Conservation (phyloP, 192 early-diverging fungal species). For the Lobosporangium transversale region DNA sequence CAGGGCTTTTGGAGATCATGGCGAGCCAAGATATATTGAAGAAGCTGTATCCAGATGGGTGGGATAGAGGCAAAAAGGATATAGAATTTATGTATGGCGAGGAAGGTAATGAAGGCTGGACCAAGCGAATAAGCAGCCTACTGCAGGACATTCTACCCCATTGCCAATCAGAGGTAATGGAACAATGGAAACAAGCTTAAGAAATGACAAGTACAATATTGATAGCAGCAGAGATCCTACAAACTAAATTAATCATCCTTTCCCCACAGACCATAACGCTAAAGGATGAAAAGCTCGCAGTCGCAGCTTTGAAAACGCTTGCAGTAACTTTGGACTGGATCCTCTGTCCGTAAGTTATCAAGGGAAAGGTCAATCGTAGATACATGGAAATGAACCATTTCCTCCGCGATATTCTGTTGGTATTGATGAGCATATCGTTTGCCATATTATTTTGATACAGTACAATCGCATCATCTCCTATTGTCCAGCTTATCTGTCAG, state of each 20-base stretch:
- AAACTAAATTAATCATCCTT: too few species aligned
- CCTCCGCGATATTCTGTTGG: neutral
- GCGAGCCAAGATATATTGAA: conserved; percentile 56
- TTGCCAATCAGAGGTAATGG: conserved; percentile 26
- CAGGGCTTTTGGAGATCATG: conserved; percentile 63
- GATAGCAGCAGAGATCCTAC: too few species aligned
- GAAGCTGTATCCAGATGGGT: conserved; percentile 56
- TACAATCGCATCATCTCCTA: conserved; percentile 9
- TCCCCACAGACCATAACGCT: conserved; percentile 6
- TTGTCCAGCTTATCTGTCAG: conserved; percentile 32
- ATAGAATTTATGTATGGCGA: conserved; percentile 63
- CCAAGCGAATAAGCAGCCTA: conserved; percentile 46
- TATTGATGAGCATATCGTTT: too few species aligned
- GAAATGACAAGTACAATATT: too few species aligned
- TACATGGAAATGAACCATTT: too few species aligned
- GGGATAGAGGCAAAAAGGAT: conserved; percentile 45
- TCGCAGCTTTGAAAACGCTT: conserved; percentile 22
- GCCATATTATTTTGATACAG: too few species aligned
- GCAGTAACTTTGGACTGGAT: conserved; percentile 26
- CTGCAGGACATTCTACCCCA: conserved; percentile 41
- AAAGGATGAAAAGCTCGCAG: conserved; percentile 32
- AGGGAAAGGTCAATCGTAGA: too few species aligned
- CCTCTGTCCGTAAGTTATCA: conserved; percentile 17
- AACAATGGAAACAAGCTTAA: too few species aligned
- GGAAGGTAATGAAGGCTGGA: conserved; percentile 68